Conservation (phyloP, 257 asterid species). For the Apocynum venetum region DNA sequence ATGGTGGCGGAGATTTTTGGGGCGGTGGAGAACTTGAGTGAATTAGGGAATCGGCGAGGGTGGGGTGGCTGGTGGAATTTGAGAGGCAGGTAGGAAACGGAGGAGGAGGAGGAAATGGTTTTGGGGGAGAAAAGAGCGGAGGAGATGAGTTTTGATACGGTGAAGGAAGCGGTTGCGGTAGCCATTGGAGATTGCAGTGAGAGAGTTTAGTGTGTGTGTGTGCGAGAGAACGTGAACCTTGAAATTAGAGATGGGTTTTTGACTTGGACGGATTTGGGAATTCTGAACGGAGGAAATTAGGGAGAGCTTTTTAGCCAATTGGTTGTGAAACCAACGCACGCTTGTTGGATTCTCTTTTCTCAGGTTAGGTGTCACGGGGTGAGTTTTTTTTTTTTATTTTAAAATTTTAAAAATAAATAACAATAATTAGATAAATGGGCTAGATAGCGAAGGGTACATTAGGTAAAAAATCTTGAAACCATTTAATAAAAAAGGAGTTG, state of each 20-base stretch:
- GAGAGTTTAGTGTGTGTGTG: slow-evolving; percentile 11
- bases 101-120: slow-evolving; percentile 31
- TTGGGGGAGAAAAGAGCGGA: slow-evolving; percentile 27
- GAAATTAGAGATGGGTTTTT: background rate
- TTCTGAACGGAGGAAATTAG: slow-evolving; percentile 17
- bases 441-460: too few relatives aligned
- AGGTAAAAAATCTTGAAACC: too few relatives aligned
- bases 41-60: slow-evolving; percentile 32
- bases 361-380: too few relatives aligned
- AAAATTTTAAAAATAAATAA: too few relatives aligned
- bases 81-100: slow-evolving; percentile 21
- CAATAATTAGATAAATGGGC: too few relatives aligned
- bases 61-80: slow-evolving; percentile 22
- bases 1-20: slow-evolving; percentile 61
- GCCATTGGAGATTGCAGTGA: slow-evolving; percentile 29
- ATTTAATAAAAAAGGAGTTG: too few relatives aligned
- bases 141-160: slow-evolving; percentile 47
- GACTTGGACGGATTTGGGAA: background rate
- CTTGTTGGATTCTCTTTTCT: background rate
- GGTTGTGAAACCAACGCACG: background rate
- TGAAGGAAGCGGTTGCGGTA: slow-evolving; percentile 44
- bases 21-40: slow-evolving; percentile 47
- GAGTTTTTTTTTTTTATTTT: too few relatives aligned
- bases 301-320: background rate
- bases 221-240: slow-evolving; percentile 6